Base-by-base conservation (phyloP, 495 filamentous ascomycete species). In the Clavariopsis aquatica region DNA sequence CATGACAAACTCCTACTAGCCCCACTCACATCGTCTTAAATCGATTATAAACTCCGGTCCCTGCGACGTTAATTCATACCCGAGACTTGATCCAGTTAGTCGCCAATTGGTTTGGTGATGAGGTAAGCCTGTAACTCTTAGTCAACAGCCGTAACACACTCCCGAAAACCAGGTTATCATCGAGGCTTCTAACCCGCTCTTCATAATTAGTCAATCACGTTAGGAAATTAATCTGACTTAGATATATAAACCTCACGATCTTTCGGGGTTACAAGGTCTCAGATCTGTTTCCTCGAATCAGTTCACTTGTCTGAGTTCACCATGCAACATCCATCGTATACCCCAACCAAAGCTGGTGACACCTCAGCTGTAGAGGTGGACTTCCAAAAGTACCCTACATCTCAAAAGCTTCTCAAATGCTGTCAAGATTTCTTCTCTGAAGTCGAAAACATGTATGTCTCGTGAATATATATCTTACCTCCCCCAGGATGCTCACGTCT, bases 371-470 rank as follows among this genome's bases (percentile, higher is more conserved):
- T 57, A n/a, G 66, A 69, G 45, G 66, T 69, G 10, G 66, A 69
- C 49, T 49, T 64, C 43, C 19, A 53, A 22, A 56, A 58, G 22
- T 65, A 78, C 57, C 77, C 77, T 22, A 78, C 71, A 34, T 71
- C 75, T 19, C 72, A 76, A 56, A 77, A 74, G 47, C 72, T 80
- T n/a, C 71, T 78, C 23, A 52, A 45, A 64, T 41, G 74, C 66
- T 51, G 52, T 53, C 62, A 71, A 55, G 74, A 79, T 24, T 79
- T 81, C 73, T 76, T 81, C 54, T 53, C 60, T 7, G 77, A 81
- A 64, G 69, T 79, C 0, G 69, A 79, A 60, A 69, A 79, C 51
- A 60, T 81, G 78, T 79, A 68, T n/a, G 71, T 58, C 38, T n/a
- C 38, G 9, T n/a, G 12, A 8, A n/a, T 2, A 8, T 9, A 43